phyloP scores from a whole-genome alignment of 2,329 filamentous ascomycete genomes.

The Phaeosphaeriaceae sp. region DNA sequence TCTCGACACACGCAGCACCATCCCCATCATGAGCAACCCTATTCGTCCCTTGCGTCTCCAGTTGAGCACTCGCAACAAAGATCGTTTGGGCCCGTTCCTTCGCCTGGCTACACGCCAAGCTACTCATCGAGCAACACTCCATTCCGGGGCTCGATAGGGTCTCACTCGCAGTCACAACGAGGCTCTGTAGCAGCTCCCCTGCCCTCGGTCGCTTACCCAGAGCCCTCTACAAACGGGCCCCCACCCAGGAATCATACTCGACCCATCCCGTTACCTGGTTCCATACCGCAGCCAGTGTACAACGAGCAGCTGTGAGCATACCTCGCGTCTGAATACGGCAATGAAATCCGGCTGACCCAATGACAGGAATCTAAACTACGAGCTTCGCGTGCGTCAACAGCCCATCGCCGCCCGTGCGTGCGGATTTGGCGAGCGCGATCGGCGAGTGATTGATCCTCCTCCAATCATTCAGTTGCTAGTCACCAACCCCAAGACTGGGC shows the following conservation, averaged over 20 bases:
- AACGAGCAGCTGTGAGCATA: constrained; percentile 50
- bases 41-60: constrained; percentile 47
- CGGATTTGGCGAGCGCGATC: constrained; percentile 82
- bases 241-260: constrained; percentile 38
- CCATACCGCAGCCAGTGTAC: constrained; percentile 49
- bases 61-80: constrained; percentile 44
- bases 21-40: constrained; percentile 42
- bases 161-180: constrained; percentile 46
- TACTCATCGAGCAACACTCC: constrained; percentile 48
- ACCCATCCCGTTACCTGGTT: constrained; percentile 44
- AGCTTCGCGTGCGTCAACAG: constrained; percentile 75
- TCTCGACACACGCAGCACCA: constrained; percentile 35
- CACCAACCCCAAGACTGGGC: constrained; percentile 62
- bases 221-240: constrained; percentile 40
- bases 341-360: constrained; percentile 29
- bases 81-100: constrained; percentile 45
- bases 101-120: constrained; percentile 50
- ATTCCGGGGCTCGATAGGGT: constrained; percentile 48
- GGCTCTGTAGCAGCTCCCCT: constrained; percentile 42
- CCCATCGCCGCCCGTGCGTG: constrained; percentile 80
- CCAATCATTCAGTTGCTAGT: constrained; percentile 80
- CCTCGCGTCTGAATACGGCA: constrained; percentile 21
- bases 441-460: constrained; percentile 82
- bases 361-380: constrained; percentile 51
- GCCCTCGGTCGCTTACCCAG: constrained; percentile 42